phyloP scores from a whole-genome alignment of 1,139 yeast genomes.

The Zygosaccharomyces sapae region DNA sequence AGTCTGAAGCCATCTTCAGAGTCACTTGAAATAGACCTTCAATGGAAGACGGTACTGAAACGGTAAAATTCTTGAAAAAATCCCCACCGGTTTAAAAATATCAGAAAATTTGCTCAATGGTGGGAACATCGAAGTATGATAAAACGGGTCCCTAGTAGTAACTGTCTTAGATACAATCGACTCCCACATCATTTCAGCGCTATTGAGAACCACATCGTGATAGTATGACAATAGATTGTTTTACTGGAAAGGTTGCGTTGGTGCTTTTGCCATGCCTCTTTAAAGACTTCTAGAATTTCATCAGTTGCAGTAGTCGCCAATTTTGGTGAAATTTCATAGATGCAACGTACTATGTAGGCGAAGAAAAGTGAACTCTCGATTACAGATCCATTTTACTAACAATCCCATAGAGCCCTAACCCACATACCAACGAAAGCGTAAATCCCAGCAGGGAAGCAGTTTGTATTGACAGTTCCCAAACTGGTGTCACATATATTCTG shows the following conservation, averaged over 20 bases:
- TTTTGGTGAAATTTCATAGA: slow-evolving; percentile 86
- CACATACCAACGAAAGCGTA: slow-evolving; percentile 67
- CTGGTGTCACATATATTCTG: slow-evolving; percentile 75
- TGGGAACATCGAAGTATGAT: slow-evolving; percentile 23
- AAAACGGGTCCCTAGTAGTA: slow-evolving; percentile 22
- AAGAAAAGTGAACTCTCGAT: slow-evolving; percentile 80
- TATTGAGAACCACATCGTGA: slow-evolving; percentile 26
- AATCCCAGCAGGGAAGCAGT: slow-evolving; percentile 85
- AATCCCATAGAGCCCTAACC: slow-evolving; percentile 79
- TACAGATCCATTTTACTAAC: slow-evolving; percentile 81
- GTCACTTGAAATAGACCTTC: slow-evolving; percentile 49
- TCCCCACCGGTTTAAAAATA: slow-evolving; percentile 40
- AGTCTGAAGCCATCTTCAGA: slow-evolving; percentile 65
- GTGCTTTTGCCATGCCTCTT: slow-evolving; percentile 37
- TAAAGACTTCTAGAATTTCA: slow-evolving; percentile 39
- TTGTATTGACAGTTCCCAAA: slow-evolving; percentile 56
- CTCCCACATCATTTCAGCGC: slow-evolving; percentile 30
- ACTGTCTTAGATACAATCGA: slow-evolving; percentile 20
- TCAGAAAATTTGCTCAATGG: slow-evolving; percentile 30
- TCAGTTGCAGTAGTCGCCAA: slow-evolving; percentile 48
- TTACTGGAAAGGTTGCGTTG: slow-evolving; percentile 31
- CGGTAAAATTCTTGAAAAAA: slow-evolving; percentile 45
- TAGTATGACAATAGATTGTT: slow-evolving; percentile 31
- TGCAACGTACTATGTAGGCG: slow-evolving; percentile 87
- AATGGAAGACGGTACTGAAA: slow-evolving; percentile 43